Conservation (phyloP, 305 asterid genomes). For the Fraxinus baroniana region DNA sequence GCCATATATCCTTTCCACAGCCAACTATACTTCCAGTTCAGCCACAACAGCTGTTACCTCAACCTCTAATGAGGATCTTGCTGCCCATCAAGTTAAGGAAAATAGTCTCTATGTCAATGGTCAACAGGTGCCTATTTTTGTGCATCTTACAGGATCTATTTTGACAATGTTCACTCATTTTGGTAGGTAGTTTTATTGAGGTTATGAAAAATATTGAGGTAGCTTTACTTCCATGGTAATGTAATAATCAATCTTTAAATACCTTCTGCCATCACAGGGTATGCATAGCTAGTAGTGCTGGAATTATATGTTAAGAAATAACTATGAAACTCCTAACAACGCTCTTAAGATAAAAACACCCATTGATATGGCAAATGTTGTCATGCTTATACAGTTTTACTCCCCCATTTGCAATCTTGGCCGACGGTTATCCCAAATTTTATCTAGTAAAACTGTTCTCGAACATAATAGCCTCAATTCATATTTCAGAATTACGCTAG, state of each 20-base stretch:
- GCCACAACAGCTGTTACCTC: slow-evolving; percentile 60
- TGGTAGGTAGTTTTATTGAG: slow-evolving; percentile 5
- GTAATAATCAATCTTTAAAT: background rate
- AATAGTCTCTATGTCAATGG: slow-evolving; percentile 53
- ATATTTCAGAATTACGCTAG: background rate
- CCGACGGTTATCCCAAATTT: background rate
- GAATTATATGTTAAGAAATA: background rate
- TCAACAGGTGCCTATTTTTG: slow-evolving; percentile 60
- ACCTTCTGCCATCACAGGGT: background rate
- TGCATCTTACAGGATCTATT: background rate
- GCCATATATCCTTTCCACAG: slow-evolving; percentile 63
- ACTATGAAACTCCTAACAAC: background rate
- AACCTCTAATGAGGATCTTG: slow-evolving; percentile 64
- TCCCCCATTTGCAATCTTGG: background rate
- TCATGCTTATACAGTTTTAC: background rate
- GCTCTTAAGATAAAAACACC: background rate
- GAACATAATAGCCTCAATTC: too few relatives aligned
- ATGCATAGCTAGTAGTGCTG: background rate
- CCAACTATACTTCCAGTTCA: slow-evolving; percentile 60
- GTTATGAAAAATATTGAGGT: background rate
- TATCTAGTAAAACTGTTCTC: background rate
- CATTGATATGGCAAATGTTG: background rate
- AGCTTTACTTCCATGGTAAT: background rate
- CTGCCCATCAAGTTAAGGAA: slow-evolving; percentile 60
- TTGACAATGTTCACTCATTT: background rate